Conservation (phyloP, 805 yeast genomes). For the Teunomyces barrocoloradensis region DNA sequence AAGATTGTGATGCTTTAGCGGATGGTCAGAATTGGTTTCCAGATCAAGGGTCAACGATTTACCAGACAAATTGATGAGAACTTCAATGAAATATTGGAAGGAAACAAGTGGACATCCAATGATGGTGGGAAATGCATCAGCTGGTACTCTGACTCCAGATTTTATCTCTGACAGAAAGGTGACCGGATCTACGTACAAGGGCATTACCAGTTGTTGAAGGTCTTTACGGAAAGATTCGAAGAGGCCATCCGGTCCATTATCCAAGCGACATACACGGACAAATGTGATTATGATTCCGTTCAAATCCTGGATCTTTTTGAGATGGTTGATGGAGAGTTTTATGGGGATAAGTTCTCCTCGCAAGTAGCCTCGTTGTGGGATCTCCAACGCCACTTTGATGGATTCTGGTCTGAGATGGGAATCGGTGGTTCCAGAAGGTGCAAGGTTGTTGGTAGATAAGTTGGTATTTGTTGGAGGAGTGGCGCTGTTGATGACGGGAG, state of each 20-base stretch:
- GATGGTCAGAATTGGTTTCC: slow-evolving; percentile 3
- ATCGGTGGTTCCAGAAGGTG: not conserved
- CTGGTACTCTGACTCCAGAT: slow-evolving; percentile 69
- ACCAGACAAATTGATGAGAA: slow-evolving; percentile 74
- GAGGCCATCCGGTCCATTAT: slow-evolving; percentile 56
- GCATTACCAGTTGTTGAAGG: slow-evolving; percentile 70
- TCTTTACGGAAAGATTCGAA: slow-evolving; percentile 80
- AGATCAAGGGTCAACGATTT: slow-evolving; percentile 38
- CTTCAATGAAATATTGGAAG: slow-evolving; percentile 83
- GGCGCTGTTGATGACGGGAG: slow-evolving; percentile 8
- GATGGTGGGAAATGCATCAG: slow-evolving; percentile 84
- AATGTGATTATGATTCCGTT: slow-evolving; percentile 77
- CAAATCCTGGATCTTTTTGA: slow-evolving; percentile 64
- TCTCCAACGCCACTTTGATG: slow-evolving; percentile 36
- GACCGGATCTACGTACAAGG: slow-evolving; percentile 72
- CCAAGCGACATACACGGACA: slow-evolving; percentile 71
- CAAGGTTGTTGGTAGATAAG: not conserved
- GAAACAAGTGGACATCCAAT: slow-evolving; percentile 67
- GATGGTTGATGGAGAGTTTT: slow-evolving; percentile 62
- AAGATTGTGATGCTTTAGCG: not conserved
- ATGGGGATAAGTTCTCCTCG: slow-evolving; percentile 81
- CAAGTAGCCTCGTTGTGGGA: slow-evolving; percentile 64
- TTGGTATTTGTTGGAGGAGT: not conserved
- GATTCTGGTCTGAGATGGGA: slow-evolving; percentile 17
- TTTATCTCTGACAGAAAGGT: slow-evolving; percentile 55